Percentiles rank a stretch among this genome's conserved stretches.
Conservation (phyloP, 768 basidiomycete genomes). For the Pisolithus sp. region DNA sequence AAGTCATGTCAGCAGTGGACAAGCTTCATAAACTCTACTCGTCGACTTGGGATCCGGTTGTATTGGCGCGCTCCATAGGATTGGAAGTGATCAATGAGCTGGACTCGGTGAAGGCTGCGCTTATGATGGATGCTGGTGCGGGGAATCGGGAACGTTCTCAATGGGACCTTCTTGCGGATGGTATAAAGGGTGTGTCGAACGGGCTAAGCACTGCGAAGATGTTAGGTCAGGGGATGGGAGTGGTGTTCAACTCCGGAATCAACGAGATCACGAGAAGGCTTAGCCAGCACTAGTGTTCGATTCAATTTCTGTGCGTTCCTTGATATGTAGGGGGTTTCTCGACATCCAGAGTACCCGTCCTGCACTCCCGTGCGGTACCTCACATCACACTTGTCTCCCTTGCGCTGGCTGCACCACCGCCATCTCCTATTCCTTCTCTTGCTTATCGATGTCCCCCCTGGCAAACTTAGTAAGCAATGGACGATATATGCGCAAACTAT, state of each 20-base stretch:
- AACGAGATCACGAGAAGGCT: conserved; percentile 21
- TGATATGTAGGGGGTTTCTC: no score
- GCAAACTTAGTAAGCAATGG: no score
- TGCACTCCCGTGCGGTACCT: no score
- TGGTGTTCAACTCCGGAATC: conserved; percentile 24
- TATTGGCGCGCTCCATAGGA: conserved; percentile 84
- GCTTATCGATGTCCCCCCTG: no score
- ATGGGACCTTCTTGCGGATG: conserved; percentile 32
- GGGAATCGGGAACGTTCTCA: conserved; percentile 20
- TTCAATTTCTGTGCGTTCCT: no score
- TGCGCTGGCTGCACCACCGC: no score
- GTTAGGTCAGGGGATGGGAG: conserved; percentile 19
- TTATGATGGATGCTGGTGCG: conserved; percentile 79
- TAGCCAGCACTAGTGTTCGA: neutral
- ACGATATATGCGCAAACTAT: no score
- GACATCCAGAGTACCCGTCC: no score
- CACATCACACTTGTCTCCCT: no score
- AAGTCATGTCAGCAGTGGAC: conserved; percentile 76
- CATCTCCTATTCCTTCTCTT: no score
- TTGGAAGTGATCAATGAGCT: conserved; percentile 90
- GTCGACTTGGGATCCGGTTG: conserved; percentile 56
- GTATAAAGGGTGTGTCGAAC: conserved; percentile 38
- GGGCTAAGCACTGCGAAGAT: conserved; percentile 28
- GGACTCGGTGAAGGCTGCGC: conserved; percentile 68
- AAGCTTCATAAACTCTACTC: conserved; percentile 87